phyloP scores from a whole-genome alignment of 192 early-diverging fungal genomes.

The Umbelopsis ramanniana region DNA sequence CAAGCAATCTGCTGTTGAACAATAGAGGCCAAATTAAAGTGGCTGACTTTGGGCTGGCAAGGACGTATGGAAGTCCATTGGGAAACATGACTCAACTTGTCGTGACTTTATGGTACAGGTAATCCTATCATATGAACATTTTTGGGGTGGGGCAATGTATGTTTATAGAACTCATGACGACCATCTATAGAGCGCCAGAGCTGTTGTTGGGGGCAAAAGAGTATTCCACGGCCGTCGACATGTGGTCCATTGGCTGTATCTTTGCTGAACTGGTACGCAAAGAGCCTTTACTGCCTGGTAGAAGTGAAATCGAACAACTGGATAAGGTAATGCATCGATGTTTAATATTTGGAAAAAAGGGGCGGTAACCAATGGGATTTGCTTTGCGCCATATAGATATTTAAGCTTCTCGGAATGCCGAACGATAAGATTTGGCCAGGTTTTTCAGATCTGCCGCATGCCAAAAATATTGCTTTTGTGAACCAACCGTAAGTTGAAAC shows the following conservation, averaged over 20 bases:
- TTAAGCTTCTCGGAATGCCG: slow-evolving; percentile 88
- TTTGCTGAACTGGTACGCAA: slow-evolving; percentile 92
- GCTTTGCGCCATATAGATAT: slow-evolving; percentile 60
- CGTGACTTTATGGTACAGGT: slow-evolving; percentile 76
- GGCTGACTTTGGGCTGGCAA: slow-evolving; percentile 73
- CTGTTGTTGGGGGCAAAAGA: slow-evolving; percentile 61
- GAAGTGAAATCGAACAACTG: slow-evolving; percentile 81
- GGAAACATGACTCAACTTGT: slow-evolving; percentile 68
- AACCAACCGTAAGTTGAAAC: slow-evolving; percentile 65
- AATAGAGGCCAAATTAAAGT: slow-evolving; percentile 67
- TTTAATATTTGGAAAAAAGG: neutral
- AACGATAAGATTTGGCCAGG: slow-evolving; percentile 77
- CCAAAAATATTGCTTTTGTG: slow-evolving; percentile 75
- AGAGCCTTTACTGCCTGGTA: slow-evolving; percentile 81
- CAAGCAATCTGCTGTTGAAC: slow-evolving; percentile 63
- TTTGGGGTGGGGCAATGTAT: neutral
- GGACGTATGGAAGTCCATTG: slow-evolving; percentile 65
- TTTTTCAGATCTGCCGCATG: slow-evolving; percentile 65
- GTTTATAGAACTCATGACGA: neutral
- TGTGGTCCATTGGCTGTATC: slow-evolving; percentile 96
- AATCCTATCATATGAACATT: slow-evolving; percentile 18
- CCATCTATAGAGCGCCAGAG: slow-evolving; percentile 58
- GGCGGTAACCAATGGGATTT: neutral
- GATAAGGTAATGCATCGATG: slow-evolving; percentile 49
- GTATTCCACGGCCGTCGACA: slow-evolving; percentile 75